These are phyloP conservation scores for Debaryomyces tyrocola DNA, from an alignment of 805 yeast species.

Conservation along the genomic window DNA sequence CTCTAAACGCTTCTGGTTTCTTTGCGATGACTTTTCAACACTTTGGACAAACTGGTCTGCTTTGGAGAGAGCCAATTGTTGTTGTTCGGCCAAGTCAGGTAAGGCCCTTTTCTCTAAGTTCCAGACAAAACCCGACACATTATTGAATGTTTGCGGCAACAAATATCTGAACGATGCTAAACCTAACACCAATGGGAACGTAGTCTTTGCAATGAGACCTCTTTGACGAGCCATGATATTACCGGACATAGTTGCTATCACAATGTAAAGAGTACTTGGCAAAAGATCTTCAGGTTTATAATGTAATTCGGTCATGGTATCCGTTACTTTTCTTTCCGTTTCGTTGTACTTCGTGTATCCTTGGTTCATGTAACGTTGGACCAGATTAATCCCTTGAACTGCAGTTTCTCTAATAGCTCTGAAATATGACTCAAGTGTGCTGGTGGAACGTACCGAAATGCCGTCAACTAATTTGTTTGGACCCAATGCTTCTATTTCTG, in stretches of 20 bases:
- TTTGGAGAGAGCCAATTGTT: slow-evolving; percentile 46
- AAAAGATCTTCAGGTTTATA: slow-evolving; percentile 64
- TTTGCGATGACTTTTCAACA: slow-evolving; percentile 43
- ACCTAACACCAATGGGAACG: slow-evolving; percentile 63
- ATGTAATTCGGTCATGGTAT: slow-evolving; percentile 64
- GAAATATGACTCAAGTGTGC: slow-evolving; percentile 48
- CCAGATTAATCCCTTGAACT: not conserved
- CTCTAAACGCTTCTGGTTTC: slow-evolving; percentile 38
- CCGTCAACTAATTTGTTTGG: slow-evolving; percentile 54
- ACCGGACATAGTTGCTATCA: slow-evolving; percentile 71
- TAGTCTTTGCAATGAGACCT: slow-evolving; percentile 51
- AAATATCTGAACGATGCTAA: slow-evolving; percentile 63
- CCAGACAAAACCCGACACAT: slow-evolving; percentile 59
- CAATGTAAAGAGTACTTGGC: slow-evolving; percentile 68
- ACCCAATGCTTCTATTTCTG: slow-evolving; percentile 45
- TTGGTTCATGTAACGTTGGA: slow-evolving; percentile 39
- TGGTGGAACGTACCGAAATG: slow-evolving; percentile 53
- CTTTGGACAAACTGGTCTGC: slow-evolving; percentile 46
- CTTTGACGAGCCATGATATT: slow-evolving; percentile 70
- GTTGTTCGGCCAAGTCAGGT: slow-evolving; percentile 66
- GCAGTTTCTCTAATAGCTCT: slow-evolving; percentile 48
- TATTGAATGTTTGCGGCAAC: slow-evolving; percentile 69
- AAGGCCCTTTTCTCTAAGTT: slow-evolving; percentile 56
- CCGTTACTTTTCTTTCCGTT: slow-evolving; percentile 63
- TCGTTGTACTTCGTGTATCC: slow-evolving; percentile 51